Evolutionary conservation across 805 yeast genomes (phyloP).

Genomic region (Candida insectorum): DNA sequence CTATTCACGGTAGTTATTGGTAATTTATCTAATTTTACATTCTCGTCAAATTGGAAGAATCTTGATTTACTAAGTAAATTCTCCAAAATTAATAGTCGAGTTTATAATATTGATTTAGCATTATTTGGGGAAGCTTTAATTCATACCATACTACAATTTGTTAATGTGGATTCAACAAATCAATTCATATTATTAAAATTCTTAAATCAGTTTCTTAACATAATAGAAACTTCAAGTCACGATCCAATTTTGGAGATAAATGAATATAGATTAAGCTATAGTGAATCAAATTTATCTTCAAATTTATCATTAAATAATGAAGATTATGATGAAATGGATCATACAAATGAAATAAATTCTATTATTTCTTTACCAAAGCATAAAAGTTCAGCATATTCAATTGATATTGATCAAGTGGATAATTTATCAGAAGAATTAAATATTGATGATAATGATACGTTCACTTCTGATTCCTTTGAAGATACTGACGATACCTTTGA

Average conservation of each 20-base stretch:
- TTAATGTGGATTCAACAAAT: neutral
- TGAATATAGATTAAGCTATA: constrained; percentile 11
- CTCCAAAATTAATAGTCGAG: constrained; percentile 10
- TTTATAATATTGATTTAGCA: constrained; percentile 9
- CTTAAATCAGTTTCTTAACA: constrained; percentile 5
- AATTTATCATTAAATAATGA: constrained; percentile 8
- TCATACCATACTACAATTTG: constrained; percentile 1
- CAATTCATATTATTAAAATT: constrained; percentile 8
- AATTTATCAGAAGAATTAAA: constrained; percentile 1
- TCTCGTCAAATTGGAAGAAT: too few relatives aligned
- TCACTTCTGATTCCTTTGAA: neutral
- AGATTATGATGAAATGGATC: constrained; percentile 4
- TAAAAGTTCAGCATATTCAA: constrained; percentile 2
- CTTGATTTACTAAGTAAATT: constrained; percentile 5
- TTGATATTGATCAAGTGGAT: constrained; percentile 1
- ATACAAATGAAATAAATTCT: constrained; percentile 4
- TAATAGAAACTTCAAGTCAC: constrained; percentile 1
- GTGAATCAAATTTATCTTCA: constrained; percentile 10
- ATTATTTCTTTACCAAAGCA: constrained; percentile 3
- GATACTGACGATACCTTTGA: constrained; percentile 23
- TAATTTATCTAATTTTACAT: too few relatives aligned
- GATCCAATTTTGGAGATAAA: constrained; percentile 9
- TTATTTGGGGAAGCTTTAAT: constrained; percentile 8
- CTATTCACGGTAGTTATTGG: too few relatives aligned
- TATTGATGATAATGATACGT: neutral